These are phyloP conservation scores for Talaromyces sp. DNA, from an alignment of 2,329 filamentous ascomycete species.

Conservation along the genomic window DNA sequence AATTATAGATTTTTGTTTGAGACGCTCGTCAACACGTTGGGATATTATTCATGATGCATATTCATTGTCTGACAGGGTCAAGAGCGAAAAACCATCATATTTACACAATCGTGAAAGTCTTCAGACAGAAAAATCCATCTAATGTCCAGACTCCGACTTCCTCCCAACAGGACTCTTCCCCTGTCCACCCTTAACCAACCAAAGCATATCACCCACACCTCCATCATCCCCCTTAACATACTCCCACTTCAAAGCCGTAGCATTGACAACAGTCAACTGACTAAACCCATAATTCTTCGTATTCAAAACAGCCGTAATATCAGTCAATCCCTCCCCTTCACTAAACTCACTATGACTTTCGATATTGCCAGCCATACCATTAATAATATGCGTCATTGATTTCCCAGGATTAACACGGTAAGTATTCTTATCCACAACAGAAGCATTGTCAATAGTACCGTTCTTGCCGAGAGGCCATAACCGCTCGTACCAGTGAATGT, in stretches of 20 bases:
- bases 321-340: slow-evolving; percentile 35
- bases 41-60: no score
- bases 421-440: slow-evolving; percentile 53
- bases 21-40: no score
- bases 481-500: slow-evolving; percentile 54
- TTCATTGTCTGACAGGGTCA: no score
- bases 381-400: slow-evolving; percentile 55
- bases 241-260: slow-evolving; percentile 47
- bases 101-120: no score
- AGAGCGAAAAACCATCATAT: no score
- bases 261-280: slow-evolving; percentile 49
- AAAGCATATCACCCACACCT: slow-evolving; percentile 42
- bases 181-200: slow-evolving; percentile 32
- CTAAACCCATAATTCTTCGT: slow-evolving; percentile 53
- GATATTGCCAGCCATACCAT: slow-evolving; percentile 58
- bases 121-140: no score
- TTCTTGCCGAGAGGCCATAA: slow-evolving; percentile 42
- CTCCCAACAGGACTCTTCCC: neutral
- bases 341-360: slow-evolving; percentile 52
- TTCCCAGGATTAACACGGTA: slow-evolving; percentile 52
- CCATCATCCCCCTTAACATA: slow-evolving; percentile 50
- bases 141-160: no score
- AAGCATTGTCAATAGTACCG: slow-evolving; percentile 45
- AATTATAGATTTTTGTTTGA: no score
- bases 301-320: slow-evolving; percentile 52